Percentiles rank a stretch among this genome's conserved stretches.
These are phyloP conservation scores for Carex scoparia DNA, from an alignment of 176 grass and related monocot genomes.

Conservation along the genomic window DNA sequence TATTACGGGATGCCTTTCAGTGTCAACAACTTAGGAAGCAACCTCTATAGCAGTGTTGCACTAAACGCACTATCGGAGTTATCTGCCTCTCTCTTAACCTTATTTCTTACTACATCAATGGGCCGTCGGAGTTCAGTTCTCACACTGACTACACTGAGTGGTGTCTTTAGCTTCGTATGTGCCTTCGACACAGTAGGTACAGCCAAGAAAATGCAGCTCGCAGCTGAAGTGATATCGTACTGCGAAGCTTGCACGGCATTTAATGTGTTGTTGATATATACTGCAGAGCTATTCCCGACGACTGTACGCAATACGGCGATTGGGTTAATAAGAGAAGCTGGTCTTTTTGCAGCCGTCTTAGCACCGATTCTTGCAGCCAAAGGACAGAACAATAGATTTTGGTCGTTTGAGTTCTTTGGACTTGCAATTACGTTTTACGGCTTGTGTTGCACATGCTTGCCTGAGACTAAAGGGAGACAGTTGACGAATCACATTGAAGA, in stretches of 20 bases:
- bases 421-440: conserved; percentile 48
- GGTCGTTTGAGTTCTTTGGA: conserved; percentile 67
- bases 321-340: conserved; percentile 49
- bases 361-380: conserved; percentile 55
- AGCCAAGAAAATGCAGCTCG: conserved; percentile 9
- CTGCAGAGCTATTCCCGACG: conserved; percentile 79
- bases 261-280: conserved; percentile 52
- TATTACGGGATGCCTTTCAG: conserved; percentile 93
- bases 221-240: conserved; percentile 45
- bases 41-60: conserved; percentile 65
- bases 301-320: conserved; percentile 72
- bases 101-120: conserved; percentile 37
- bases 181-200: conserved; percentile 12
- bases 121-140: conserved; percentile 45
- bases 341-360: conserved; percentile 48
- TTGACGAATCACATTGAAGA: conserved; percentile 77
- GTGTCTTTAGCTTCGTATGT: background rate
- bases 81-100: conserved; percentile 37
- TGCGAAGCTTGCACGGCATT: conserved; percentile 64
- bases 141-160: conserved; percentile 25
- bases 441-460: conserved; percentile 36
- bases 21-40: conserved; percentile 54
- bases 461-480: conserved; percentile 61
- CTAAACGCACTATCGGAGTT: conserved; percentile 69
- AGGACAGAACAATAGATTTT: conserved; percentile 42